These are phyloP conservation scores for Metschnikowia arizonensis DNA, from an alignment of 805 yeast species.

Conservation along the genomic window DNA sequence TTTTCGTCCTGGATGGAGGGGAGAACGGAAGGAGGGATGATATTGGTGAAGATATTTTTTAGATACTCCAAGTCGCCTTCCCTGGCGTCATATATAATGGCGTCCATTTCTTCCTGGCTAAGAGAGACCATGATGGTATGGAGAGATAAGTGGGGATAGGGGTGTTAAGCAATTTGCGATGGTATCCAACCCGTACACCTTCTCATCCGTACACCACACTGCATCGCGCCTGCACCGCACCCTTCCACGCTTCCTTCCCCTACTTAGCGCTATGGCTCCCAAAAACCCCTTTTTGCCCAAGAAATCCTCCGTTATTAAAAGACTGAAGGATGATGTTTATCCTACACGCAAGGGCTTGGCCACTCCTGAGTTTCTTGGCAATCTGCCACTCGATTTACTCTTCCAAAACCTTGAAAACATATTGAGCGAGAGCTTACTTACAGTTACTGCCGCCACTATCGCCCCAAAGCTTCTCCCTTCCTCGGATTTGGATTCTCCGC, in stretches of 20 bases:
- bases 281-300: conserved; percentile 31
- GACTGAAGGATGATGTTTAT: conserved; percentile 32
- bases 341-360: conserved; percentile 32
- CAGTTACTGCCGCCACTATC: conserved; percentile 16
- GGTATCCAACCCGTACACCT: background rate
- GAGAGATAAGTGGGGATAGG: conserved; percentile 1
- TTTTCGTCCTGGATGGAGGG: conserved; percentile 54
- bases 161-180: too few relatives aligned
- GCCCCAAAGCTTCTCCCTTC: background rate
- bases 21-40: conserved; percentile 42
- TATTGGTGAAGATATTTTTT: conserved; percentile 59
- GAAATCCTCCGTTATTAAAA: conserved; percentile 27
- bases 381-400: conserved; percentile 33
- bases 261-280: background rate
- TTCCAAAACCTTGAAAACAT: conserved; percentile 28
- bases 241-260: too few relatives aligned
- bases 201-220: conserved; percentile 5
- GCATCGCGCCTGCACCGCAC: too few relatives aligned
- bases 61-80: conserved; percentile 80
- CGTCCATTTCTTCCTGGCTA: conserved; percentile 76
- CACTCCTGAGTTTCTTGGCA: conserved; percentile 26
- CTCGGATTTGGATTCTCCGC: background rate
- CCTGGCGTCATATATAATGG: conserved; percentile 78
- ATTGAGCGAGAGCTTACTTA: conserved; percentile 24
- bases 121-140: conserved; percentile 23